phyloP scores from a whole-genome alignment of 495 filamentous ascomycete species.

The Baudoinia panamericana region DNA sequence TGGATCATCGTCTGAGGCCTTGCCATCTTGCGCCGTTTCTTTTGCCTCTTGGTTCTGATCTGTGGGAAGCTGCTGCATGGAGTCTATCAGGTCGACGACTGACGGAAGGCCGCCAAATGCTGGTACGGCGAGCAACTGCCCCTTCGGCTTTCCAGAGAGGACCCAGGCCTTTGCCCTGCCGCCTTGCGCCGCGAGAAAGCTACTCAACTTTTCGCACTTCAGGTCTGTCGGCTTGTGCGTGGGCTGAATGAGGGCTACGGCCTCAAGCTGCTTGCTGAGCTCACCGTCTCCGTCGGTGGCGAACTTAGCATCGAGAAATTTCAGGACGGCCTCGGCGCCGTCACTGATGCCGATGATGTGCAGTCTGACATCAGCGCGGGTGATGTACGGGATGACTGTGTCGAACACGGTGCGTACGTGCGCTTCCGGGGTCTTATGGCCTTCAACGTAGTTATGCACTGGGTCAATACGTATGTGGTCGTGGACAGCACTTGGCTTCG shows the following conservation, averaged over 20 bases:
- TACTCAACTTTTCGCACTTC: background rate
- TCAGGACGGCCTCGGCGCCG: conserved; percentile 21
- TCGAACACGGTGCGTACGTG: conserved; percentile 27
- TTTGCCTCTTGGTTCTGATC: no score
- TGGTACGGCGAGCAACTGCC: background rate
- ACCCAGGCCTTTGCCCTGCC: conserved; percentile 1
- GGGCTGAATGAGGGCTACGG: conserved; percentile 11
- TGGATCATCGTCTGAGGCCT: no score
- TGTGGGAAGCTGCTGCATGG: no score
- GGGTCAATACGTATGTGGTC: conserved; percentile 12
- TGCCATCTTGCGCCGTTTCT: no score
- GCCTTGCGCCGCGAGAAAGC: background rate
- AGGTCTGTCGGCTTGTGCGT: conserved; percentile 5
- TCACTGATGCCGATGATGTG: conserved; percentile 27
- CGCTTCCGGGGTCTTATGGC: conserved; percentile 21
- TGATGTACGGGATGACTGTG: conserved; percentile 22
- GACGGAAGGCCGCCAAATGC: no score
- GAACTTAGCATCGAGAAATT: conserved; percentile 7
- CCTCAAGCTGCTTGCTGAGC: background rate
- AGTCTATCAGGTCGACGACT: no score
- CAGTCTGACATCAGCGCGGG: conserved; percentile 24
- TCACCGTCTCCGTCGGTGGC: background rate
- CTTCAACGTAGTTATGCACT: conserved; percentile 22
- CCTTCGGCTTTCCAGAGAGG: background rate
- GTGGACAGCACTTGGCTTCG: conserved; percentile 20